A percentile compares a stretch with the other conserved stretches of the same genome.
phyloP scores from a whole-genome alignment of 2,329 filamentous ascomycete species.

The Claviceps humidiphila region DNA sequence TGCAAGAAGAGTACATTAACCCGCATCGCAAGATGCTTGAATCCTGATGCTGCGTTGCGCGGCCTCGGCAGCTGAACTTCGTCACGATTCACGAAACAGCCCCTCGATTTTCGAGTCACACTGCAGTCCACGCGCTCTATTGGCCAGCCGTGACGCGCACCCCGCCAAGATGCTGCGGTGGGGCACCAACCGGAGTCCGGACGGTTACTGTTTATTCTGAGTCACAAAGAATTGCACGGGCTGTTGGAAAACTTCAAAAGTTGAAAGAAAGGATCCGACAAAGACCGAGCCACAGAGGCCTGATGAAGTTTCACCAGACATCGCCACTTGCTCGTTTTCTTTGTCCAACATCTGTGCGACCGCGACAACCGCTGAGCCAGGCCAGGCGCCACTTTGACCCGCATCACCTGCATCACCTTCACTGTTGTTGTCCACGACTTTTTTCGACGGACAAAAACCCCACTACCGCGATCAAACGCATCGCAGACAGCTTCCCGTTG shows the following conservation, averaged over 20 bases:
- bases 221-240: conserved; percentile 2
- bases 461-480: background rate
- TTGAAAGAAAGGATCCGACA: background rate
- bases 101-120: background rate
- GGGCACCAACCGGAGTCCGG: background rate
- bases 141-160: background rate
- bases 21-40: too few species aligned
- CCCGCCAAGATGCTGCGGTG: conserved; percentile 5
- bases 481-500: background rate
- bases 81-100: background rate
- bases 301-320: conserved; percentile 2
- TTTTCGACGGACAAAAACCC: conserved; percentile 1
- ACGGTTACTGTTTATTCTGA: conserved; percentile 3
- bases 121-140: background rate
- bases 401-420: background rate
- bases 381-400: conserved; percentile 2
- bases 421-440: background rate
- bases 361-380: background rate
- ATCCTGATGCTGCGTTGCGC: too few species aligned
- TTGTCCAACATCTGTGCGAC: background rate
- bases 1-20: too few species aligned
- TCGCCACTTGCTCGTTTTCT: background rate
- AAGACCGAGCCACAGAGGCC: background rate
- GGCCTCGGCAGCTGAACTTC: too few species aligned
- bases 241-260: background rate